Percentiles rank a stretch among this genome's conserved stretches.
Conservation (phyloP, 805 yeast species). For the Yamadazyma tumulicola region DNA sequence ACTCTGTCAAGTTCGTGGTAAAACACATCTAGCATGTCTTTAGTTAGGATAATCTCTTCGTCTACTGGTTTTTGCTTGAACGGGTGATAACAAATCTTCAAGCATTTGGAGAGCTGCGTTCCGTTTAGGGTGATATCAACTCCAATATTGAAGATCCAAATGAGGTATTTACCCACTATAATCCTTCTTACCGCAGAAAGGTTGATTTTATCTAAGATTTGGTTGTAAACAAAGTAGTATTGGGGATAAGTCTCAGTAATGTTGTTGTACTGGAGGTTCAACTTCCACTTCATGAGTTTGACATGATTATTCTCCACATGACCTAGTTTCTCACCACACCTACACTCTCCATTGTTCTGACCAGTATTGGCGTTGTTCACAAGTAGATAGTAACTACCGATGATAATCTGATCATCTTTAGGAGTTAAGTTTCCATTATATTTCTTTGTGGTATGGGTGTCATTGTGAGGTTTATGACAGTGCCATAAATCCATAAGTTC, state of each 20-base stretch:
- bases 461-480: constrained; percentile 69
- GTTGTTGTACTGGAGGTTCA: constrained; percentile 26
- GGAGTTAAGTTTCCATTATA: constrained; percentile 48
- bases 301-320: constrained; percentile 18
- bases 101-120: constrained; percentile 15
- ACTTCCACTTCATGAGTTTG: constrained; percentile 55
- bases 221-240: constrained; percentile 32
- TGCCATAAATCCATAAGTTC: constrained; percentile 98
- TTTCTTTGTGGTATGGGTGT: constrained; percentile 18
- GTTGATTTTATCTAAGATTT: constrained; percentile 39
- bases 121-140: constrained; percentile 23
- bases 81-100: constrained; percentile 27
- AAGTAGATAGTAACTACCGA: constrained; percentile 55
- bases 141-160: constrained; percentile 39
- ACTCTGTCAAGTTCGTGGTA: constrained; percentile 12
- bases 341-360: constrained; percentile 22
- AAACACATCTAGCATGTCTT: constrained; percentile 15
- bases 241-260: constrained; percentile 29
- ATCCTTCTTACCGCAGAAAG: constrained; percentile 36
- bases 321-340: constrained; percentile 42
- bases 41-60: constrained; percentile 13
- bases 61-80: constrained; percentile 15
- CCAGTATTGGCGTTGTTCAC: constrained; percentile 1
- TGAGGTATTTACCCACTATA: constrained; percentile 16
- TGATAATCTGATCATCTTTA: constrained; percentile 34